Evolutionary conservation across 805 yeast genomes (phyloP), one percentile per base, ranked within the genome.

Genomic region (Starmerella sp.): DNA sequence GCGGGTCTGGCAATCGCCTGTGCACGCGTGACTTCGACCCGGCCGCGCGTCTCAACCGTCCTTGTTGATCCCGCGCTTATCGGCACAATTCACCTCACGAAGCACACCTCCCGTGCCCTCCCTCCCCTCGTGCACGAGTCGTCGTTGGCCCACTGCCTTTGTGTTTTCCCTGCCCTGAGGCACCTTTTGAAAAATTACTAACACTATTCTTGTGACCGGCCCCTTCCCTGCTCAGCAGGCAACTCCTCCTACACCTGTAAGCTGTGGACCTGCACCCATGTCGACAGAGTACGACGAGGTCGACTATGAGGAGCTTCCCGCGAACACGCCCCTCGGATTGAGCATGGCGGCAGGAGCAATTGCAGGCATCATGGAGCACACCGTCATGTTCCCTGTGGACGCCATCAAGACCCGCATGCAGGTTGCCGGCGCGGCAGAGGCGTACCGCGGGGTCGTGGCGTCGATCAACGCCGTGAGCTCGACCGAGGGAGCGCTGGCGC

Each of bases 341-440:
- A 95, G 90, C 67, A 76, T 91, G 57, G 67, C 80, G 11, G 97
- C 97, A 1, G 98, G 98, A 10, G 97, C 97, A 0, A 86, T 89
- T 71, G 97, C 98, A n/a, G 98, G 98, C 31, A 87, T 93, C 54
- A 87, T 91, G 97, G 98, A 91, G 68, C 98, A 91, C 70, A 82
- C 96, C 1, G 88, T 91, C 46, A 88, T 91, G 96, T 91, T 82
- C 67, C 98, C 98, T 1, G 81, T 91, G 42, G 98, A 91, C 68
- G 91, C 95, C n/a, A 78, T 91, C 62, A 91, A 91, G 73, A 93
- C 97, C 6, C 76, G 98, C 66, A 87, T 91, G 91, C 98, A 91
- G 68, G 81, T 83, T 14, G 66, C 68, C 6, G 65, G 66, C 14
- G 56, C 69, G 4, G 51, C 58, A 15, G 60, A 62, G 49, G 56